phyloP scores from a whole-genome alignment of 2,329 filamentous ascomycete genomes.

The Cladorrhinum sp. region DNA sequence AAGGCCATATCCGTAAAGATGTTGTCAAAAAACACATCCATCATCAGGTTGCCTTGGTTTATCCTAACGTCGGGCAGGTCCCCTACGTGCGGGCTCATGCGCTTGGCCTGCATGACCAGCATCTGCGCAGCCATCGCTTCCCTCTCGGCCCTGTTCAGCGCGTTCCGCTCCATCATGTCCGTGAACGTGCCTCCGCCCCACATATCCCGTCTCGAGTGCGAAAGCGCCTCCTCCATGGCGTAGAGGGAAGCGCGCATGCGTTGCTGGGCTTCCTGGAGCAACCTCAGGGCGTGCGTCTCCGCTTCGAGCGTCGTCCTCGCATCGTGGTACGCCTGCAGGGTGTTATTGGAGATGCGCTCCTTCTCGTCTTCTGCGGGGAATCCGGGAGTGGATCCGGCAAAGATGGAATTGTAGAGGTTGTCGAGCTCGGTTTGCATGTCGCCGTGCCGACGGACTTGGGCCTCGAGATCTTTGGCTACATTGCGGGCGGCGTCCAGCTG shows the following conservation, averaged over 20 bases:
- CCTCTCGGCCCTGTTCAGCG: conserved; percentile 47
- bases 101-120: conserved; percentile 39
- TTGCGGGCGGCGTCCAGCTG: conserved; percentile 41
- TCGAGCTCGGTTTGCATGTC: conserved; percentile 47
- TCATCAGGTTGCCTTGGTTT: conserved; percentile 44
- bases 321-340: conserved; percentile 38
- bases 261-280: conserved; percentile 40
- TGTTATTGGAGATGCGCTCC: conserved; percentile 38
- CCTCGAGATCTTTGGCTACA: conserved; percentile 37
- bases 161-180: conserved; percentile 53
- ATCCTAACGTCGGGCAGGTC: conserved; percentile 42
- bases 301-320: conserved; percentile 36
- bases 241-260: conserved; percentile 35
- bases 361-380: conserved; percentile 52
- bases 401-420: conserved; percentile 51
- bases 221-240: conserved; percentile 42
- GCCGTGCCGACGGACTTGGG: conserved; percentile 34
- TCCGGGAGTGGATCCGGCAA: conserved; percentile 49
- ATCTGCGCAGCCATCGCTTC: conserved; percentile 40
- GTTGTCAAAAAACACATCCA: conserved; percentile 55
- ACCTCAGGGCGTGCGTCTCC: conserved; percentile 40
- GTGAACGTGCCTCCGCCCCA: conserved; percentile 47
- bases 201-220: conserved; percentile 44
- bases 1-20: conserved; percentile 52
- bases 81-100: conserved; percentile 37